phyloP scores from a whole-genome alignment of 192 early-diverging fungal genomes.

The Coemansia sp. region DNA sequence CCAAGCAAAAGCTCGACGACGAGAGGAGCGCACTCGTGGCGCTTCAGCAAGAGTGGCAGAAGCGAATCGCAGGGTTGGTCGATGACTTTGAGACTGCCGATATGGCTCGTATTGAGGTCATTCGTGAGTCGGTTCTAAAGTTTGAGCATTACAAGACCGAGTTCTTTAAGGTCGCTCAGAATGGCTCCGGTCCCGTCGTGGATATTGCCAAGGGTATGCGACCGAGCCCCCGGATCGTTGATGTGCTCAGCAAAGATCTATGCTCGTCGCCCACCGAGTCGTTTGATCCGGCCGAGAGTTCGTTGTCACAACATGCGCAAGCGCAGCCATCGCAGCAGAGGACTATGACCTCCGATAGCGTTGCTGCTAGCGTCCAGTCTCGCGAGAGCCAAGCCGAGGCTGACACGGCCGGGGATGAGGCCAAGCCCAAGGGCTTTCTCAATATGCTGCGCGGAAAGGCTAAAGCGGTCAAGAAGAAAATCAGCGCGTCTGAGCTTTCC shows the following conservation, averaged over 20 bases:
- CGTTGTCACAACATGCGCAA: not conserved
- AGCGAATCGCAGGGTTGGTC: conserved; percentile 33
- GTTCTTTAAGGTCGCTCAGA: conserved; percentile 32
- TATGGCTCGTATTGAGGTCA: conserved; percentile 38
- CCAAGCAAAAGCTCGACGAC: conserved; percentile 39
- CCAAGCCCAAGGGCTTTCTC: conserved; percentile 27
- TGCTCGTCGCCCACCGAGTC: not conserved
- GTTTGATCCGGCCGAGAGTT: not conserved
- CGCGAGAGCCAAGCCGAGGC: conserved; percentile 9
- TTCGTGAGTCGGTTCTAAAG: conserved; percentile 39
- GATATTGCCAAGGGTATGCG: conserved; percentile 23
- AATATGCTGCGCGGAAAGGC: conserved; percentile 50
- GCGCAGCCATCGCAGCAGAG: not conserved
- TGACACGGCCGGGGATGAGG: conserved; percentile 16
- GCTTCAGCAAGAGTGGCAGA: conserved; percentile 50
- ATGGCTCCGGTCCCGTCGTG: not conserved
- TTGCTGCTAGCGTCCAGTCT: not conserved
- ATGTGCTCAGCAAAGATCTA: conserved; percentile 14
- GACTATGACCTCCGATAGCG: not conserved
- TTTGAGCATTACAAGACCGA: conserved; percentile 52
- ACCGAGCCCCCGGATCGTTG: conserved; percentile 22
- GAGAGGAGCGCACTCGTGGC: conserved; percentile 31
- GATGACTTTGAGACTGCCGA: conserved; percentile 45
- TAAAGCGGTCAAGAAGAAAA: conserved; percentile 24
- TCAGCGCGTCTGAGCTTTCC: conserved; percentile 17